Conservation (phyloP, 768 basidiomycete genomes). For the Auriculariales sp. region DNA sequence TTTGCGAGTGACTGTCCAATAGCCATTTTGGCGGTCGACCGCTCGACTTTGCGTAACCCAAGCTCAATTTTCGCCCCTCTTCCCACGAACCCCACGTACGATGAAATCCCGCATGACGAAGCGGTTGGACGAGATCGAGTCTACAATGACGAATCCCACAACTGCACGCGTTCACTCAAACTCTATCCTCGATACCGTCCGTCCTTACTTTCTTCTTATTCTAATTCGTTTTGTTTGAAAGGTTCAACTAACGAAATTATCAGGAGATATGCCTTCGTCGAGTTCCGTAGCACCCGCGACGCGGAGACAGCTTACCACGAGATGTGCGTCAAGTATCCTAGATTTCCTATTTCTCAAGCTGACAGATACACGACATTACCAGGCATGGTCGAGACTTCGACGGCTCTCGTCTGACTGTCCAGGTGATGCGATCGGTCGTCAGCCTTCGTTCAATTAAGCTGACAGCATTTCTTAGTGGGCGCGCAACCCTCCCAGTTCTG, state of each 20-base stretch:
- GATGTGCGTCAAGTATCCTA: conserved; percentile 35
- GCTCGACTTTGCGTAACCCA: conserved; percentile 21
- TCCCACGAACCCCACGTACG: background rate
- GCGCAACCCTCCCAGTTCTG: conserved; percentile 69
- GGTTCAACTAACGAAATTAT: no score
- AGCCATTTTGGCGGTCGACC: conserved; percentile 17
- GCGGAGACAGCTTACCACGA: conserved; percentile 77
- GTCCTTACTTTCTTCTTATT: conserved; percentile 12
- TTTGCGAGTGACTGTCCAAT: conserved; percentile 10
- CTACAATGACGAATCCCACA: no score
- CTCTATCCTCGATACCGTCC: no score
- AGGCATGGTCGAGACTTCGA: conserved; percentile 72
- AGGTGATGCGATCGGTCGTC: conserved; percentile 26
- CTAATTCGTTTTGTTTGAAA: no score
- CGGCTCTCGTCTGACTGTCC: conserved; percentile 59
- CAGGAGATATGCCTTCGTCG: conserved; percentile 82
- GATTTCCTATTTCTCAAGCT: background rate
- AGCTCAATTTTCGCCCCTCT: conserved; percentile 25
- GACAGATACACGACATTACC: background rate
- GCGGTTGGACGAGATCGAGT: no score
- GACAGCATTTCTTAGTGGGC: conserved; percentile 42
- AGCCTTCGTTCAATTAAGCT: background rate
- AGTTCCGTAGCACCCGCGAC: conserved; percentile 63
- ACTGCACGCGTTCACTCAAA: no score
- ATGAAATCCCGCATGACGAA: conserved; percentile 37